phyloP scores from a whole-genome alignment of 108 stramenopile species.

The Heterococcus sp. region DNA sequence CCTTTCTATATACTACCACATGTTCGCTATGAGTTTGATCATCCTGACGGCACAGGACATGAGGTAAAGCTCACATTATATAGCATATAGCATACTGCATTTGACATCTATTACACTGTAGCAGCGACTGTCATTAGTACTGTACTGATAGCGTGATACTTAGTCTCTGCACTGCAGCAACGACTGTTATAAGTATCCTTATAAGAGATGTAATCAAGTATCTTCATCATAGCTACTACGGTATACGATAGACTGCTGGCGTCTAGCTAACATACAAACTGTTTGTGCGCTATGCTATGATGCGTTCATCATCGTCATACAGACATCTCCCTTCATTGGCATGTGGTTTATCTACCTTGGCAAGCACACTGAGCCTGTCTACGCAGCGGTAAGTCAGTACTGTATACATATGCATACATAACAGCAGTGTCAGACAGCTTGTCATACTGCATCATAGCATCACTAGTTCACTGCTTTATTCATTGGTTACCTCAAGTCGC shows the following conservation, averaged over 20 bases:
- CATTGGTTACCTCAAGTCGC: neutral
- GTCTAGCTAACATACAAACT: too few species aligned
- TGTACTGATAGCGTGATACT: too few species aligned
- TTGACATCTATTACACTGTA: neutral
- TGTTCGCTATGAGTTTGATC: constrained; percentile 31
- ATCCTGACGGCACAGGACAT: constrained; percentile 47
- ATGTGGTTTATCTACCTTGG: constrained; percentile 41
- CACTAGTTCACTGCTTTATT: neutral
- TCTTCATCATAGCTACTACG: neutral
- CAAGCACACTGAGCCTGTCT: constrained; percentile 6
- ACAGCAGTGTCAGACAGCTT: neutral
- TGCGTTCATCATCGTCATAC: neutral
- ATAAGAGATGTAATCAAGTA: neutral
- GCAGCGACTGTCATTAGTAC: too few species aligned
- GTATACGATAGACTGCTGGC: neutral
- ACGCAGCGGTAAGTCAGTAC: neutral
- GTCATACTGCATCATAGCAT: neutral
- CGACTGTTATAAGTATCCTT: too few species aligned
- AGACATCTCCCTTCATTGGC: constrained; percentile 23
- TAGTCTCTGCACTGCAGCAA: too few species aligned
- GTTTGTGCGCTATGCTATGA: too few species aligned
- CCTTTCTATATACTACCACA: constrained; percentile 46
- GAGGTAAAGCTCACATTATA: neutral
- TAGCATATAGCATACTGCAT: neutral
- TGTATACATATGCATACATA: neutral